Evolutionary conservation across 169 alveolate genomes (phyloP).

Genomic region (Plasmodium yoelii): DNA sequence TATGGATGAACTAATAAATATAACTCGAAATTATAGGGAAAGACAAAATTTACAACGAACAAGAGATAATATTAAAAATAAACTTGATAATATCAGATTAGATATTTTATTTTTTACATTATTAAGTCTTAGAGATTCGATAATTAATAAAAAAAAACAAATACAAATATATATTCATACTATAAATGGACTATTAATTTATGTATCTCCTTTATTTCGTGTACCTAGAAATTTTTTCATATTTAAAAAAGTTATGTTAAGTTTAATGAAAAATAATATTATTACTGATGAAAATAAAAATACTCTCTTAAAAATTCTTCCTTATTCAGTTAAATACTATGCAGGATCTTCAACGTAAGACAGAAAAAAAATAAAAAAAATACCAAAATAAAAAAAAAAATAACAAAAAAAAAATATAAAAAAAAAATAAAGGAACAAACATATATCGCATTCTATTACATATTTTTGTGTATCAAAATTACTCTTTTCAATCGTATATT

Average conservation of each 20-base stretch:
- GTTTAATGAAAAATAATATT: conserved; percentile 6
- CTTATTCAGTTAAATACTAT: conserved; percentile 16
- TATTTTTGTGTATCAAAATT: too few species aligned
- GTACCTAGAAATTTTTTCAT: conserved; percentile 84
- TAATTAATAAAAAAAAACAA: conserved; percentile 81
- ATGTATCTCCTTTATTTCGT: conserved; percentile 81
- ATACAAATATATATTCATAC: conserved; percentile 82
- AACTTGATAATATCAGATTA: conserved; percentile 29
- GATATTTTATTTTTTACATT: conserved; percentile 81
- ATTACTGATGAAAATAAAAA: conserved; percentile 18
- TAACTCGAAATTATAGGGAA: conserved; percentile 22
- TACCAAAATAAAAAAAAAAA: too few species aligned
- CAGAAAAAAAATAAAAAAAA: too few species aligned
- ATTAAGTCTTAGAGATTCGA: conserved; percentile 81
- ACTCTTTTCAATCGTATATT: too few species aligned
- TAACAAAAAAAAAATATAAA: background rate
- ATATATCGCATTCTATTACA: background rate
- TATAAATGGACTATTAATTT: conserved; percentile 71
- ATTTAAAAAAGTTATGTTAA: conserved; percentile 83
- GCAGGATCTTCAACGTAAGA: conserved; percentile 47
- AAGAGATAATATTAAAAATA: conserved; percentile 35
- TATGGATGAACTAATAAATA: background rate
- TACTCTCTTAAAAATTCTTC: conserved; percentile 22
- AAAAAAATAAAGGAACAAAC: background rate
- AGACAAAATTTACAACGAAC: conserved; percentile 14